A percentile compares a stretch with the other conserved stretches of the same genome.
Evolutionary conservation across 495 filamentous ascomycete species (phyloP).

Genomic region (Aspergillus incahuasiensis): DNA sequence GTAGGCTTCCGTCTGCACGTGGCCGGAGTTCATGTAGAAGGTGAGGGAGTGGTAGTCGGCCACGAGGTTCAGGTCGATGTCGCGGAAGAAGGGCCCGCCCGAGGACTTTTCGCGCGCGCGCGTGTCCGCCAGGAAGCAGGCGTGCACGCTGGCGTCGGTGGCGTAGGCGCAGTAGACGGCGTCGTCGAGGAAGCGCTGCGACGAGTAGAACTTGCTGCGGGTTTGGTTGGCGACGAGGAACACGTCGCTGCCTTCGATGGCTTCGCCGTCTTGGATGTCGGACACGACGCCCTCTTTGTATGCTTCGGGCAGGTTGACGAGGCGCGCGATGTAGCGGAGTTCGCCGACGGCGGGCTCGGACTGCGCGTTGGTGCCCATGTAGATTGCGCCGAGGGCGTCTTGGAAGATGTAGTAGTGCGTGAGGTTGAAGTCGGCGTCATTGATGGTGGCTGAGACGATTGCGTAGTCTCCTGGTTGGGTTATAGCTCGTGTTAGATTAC

Average conservation of each 20-base stretch:
- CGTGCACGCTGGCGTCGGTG: background rate
- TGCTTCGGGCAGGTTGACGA: conserved; percentile 1
- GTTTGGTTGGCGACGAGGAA: conserved; percentile 2
- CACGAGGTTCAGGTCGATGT: conserved; percentile 3
- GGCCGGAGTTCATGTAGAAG: conserved; percentile 9
- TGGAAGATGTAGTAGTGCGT: conserved; percentile 6
- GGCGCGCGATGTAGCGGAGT: conserved; percentile 5
- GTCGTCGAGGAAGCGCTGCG: background rate
- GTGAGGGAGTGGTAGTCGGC: conserved; percentile 1
- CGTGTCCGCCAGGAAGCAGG: background rate
- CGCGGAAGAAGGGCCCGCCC: conserved; percentile 3
- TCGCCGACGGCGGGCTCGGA: background rate
- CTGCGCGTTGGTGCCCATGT: conserved; percentile 2
- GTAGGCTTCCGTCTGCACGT: conserved; percentile 4
- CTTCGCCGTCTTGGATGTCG: background rate
- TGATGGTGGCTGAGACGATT: background rate
- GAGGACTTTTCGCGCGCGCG: conserved; percentile 6
- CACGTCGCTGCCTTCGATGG: conserved; percentile 2
- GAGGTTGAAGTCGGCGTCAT: background rate
- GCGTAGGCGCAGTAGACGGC: background rate
- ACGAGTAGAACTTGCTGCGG: conserved; percentile 1
- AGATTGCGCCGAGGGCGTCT: conserved; percentile 2
- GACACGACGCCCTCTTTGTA: conserved; percentile 5
- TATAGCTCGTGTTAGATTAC: too few species aligned
- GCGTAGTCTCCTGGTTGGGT: background rate